Evolutionary conservation across 139 green algal genomes (phyloP).

Genomic region (Picochlorum sp.): DNA sequence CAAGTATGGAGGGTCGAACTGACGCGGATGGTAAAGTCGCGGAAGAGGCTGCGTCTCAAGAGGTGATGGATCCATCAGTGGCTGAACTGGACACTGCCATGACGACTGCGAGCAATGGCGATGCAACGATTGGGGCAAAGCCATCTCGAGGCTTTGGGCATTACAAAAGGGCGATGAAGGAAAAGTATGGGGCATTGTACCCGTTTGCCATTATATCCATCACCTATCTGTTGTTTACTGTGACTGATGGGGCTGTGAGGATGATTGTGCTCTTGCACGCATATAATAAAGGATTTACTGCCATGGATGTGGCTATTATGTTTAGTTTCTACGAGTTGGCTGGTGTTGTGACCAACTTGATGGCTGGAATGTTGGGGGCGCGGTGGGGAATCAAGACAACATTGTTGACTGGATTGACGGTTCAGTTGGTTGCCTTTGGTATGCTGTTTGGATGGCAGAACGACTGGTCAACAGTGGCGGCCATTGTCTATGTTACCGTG

Average conservation of each 20-base stretch:
- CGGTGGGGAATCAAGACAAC: conserved; percentile 75
- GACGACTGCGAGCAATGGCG: too few species aligned
- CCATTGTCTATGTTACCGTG: conserved; percentile 63
- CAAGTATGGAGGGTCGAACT: too few species aligned
- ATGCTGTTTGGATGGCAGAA: conserved; percentile 70
- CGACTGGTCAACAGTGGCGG: conserved; percentile 17
- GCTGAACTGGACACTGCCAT: too few species aligned
- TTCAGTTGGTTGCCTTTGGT: conserved; percentile 59
- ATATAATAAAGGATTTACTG: conserved; percentile 62
- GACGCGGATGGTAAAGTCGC: too few species aligned
- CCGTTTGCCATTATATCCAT: conserved; percentile 74
- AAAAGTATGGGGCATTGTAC: conserved; percentile 32
- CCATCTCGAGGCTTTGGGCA: background rate
- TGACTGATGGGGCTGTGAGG: conserved; percentile 66
- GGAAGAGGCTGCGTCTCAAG: too few species aligned
- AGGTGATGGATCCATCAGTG: too few species aligned
- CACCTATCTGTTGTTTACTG: conserved; percentile 74
- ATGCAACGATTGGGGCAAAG: background rate
- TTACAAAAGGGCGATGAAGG: conserved; percentile 1
- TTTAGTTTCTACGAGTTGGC: conserved; percentile 75
- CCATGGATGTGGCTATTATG: conserved; percentile 62
- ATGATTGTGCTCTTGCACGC: conserved; percentile 85
- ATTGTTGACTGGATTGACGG: conserved; percentile 49
- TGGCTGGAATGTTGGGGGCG: conserved; percentile 58
- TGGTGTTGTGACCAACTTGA: conserved; percentile 72